Percentiles rank a stretch among this genome's conserved stretches.
Conservation (phyloP, 108 stramenopile species). For the Skeletonema grethae region DNA sequence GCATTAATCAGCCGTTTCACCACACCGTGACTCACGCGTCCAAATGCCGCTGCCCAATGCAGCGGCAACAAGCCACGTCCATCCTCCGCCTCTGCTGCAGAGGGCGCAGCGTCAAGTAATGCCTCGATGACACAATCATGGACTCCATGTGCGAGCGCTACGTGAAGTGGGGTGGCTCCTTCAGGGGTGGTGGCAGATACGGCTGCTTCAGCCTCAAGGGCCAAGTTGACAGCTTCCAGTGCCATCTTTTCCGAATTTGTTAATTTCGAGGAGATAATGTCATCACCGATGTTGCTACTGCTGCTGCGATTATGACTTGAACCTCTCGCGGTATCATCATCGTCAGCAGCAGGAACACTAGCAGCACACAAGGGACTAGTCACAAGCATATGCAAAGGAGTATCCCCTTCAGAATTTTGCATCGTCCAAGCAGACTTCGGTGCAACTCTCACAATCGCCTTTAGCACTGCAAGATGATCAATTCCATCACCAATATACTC, state of each 20-base stretch:
- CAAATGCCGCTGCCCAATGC: slow-evolving; percentile 64
- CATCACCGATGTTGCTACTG: slow-evolving; percentile 7
- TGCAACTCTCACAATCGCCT: slow-evolving; percentile 43
- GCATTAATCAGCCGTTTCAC: slow-evolving; percentile 48
- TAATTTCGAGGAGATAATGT: not conserved
- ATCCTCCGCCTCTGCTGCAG: slow-evolving; percentile 45
- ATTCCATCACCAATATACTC: slow-evolving; percentile 14
- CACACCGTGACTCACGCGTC: slow-evolving; percentile 9
- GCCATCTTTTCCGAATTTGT: not conserved
- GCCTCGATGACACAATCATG: slow-evolving; percentile 50
- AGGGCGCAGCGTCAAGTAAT: slow-evolving; percentile 43
- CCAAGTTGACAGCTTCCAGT: slow-evolving; percentile 15
- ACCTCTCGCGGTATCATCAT: not conserved
- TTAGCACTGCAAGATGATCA: slow-evolving; percentile 35
- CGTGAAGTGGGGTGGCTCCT: slow-evolving; percentile 56
- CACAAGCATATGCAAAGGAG: slow-evolving; percentile 58
- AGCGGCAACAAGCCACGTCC: slow-evolving; percentile 56
- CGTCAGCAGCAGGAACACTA: slow-evolving; percentile 14
- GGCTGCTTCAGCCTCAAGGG: slow-evolving; percentile 18
- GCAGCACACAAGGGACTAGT: slow-evolving; percentile 45
- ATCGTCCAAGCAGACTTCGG: slow-evolving; percentile 44
- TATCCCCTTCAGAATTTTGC: slow-evolving; percentile 60
- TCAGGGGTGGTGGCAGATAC: slow-evolving; percentile 31
- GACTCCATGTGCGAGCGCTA: slow-evolving; percentile 51
- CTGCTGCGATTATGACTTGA: not conserved